These are phyloP conservation scores for Incumbomyces delicatus DNA, from an alignment of 2,329 filamentous ascomycete genomes.

Conservation along the genomic window DNA sequence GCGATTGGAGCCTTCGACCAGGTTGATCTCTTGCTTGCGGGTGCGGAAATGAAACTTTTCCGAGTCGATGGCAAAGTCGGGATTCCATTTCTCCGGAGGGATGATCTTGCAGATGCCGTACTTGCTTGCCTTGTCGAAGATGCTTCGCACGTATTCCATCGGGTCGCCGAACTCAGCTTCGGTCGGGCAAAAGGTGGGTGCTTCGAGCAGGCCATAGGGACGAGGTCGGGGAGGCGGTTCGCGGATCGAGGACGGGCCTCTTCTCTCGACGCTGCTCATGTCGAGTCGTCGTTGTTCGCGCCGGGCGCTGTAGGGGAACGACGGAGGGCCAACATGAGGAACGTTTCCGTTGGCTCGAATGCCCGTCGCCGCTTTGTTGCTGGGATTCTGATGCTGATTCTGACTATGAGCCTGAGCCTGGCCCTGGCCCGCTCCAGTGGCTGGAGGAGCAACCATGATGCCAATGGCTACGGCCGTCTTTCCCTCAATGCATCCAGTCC, in stretches of 20 bases:
- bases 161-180: conserved; percentile 93
- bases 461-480: neutral
- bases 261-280: conserved; percentile 79
- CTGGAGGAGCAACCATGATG: conserved; percentile 20
- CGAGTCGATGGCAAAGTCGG: conserved; percentile 90
- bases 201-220: conserved; percentile 77
- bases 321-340: conserved; percentile 34
- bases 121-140: conserved; percentile 71
- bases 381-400: conserved; percentile 15
- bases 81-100: conserved; percentile 87
- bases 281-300: conserved; percentile 61
- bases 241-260: conserved; percentile 67
- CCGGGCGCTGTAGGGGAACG: conserved; percentile 54
- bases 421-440: conserved; percentile 3
- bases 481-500: neutral
- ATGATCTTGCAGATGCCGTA: conserved; percentile 95
- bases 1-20: conserved; percentile 93
- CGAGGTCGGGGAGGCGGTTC: conserved; percentile 69
- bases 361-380: conserved; percentile 16
- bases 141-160: conserved; percentile 86
- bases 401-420: too few relatives aligned
- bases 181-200: conserved; percentile 81
- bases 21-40: conserved; percentile 91
- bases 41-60: conserved; percentile 98
- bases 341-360: conserved; percentile 34